These are phyloP conservation scores for Nitzschia sp. DNA, from an alignment of 108 stramenopile species.

Conservation along the genomic window DNA sequence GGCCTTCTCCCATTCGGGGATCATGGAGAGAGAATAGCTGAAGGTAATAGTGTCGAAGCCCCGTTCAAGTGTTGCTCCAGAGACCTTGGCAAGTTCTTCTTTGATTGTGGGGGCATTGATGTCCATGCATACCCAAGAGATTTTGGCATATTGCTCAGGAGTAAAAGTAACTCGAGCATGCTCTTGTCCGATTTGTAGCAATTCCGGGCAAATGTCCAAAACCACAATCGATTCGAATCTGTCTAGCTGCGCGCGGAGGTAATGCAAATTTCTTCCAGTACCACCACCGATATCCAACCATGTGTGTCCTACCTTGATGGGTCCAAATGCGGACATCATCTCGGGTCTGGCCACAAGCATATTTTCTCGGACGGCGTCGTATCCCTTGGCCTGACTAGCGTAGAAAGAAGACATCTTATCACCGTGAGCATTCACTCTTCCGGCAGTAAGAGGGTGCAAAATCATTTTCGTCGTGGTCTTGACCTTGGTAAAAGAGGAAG, in stretches of 20 bases:
- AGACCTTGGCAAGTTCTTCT: constrained; percentile 36
- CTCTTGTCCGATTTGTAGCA: constrained; percentile 48
- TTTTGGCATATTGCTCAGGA: constrained; percentile 41
- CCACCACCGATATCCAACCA: constrained; percentile 64
- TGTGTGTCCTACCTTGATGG: constrained; percentile 53
- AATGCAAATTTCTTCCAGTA: constrained; percentile 60
- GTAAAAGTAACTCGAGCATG: constrained; percentile 46
- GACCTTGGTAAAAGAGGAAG: constrained; percentile 41
- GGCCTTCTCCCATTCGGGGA: constrained; percentile 56
- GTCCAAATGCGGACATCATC: constrained; percentile 65
- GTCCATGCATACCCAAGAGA: constrained; percentile 54
- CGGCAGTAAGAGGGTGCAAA: constrained; percentile 55
- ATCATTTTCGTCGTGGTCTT: constrained; percentile 65
- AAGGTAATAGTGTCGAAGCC: constrained; percentile 62
- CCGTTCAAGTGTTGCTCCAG: constrained; percentile 28
- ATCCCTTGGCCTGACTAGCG: constrained; percentile 57
- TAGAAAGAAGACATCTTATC: constrained; percentile 66
- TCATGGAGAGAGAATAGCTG: constrained; percentile 56
- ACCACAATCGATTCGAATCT: constrained; percentile 49
- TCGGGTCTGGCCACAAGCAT: constrained; percentile 56
- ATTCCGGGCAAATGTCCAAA: constrained; percentile 60
- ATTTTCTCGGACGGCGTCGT: constrained; percentile 63
- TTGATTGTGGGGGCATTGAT: constrained; percentile 46
- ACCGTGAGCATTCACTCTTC: constrained; percentile 48
- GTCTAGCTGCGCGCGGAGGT: constrained; percentile 53